A percentile compares a stretch with the other conserved stretches of the same genome.
Conservation (phyloP, 2,329 filamentous ascomycete genomes). For the Biscogniauxia mediterranea region DNA sequence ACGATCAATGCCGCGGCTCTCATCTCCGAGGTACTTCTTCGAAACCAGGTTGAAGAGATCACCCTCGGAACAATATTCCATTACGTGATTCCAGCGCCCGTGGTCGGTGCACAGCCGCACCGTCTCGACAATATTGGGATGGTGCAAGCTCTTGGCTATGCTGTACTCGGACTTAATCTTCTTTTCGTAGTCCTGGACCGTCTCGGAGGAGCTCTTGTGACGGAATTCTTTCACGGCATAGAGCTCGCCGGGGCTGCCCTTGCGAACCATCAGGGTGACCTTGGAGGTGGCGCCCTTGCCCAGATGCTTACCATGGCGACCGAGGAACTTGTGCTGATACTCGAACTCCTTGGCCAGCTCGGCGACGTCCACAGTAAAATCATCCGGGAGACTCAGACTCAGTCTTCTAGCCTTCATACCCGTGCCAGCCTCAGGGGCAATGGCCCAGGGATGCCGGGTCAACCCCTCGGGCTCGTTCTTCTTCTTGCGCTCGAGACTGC, state of each 20-base stretch:
- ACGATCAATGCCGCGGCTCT: slow-evolving; percentile 66
- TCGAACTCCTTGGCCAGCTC: slow-evolving; percentile 70
- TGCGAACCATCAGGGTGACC: slow-evolving; percentile 76
- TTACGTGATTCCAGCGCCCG: slow-evolving; percentile 83
- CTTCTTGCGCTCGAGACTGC: slow-evolving; percentile 32
- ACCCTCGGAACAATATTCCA: slow-evolving; percentile 85
- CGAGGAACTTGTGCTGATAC: slow-evolving; percentile 67
- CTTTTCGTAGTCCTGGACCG: slow-evolving; percentile 72
- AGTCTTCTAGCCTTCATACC: slow-evolving; percentile 77
- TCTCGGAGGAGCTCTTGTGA: slow-evolving; percentile 67
- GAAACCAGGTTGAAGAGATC: slow-evolving; percentile 76
- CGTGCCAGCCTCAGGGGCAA: slow-evolving; percentile 66
- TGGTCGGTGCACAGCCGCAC: slow-evolving; percentile 72
- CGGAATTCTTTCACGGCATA: slow-evolving; percentile 90
- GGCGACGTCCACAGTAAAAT: slow-evolving; percentile 69
- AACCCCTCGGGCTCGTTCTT: slow-evolving; percentile 31
- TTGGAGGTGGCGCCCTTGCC: slow-evolving; percentile 82
- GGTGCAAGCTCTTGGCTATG: slow-evolving; percentile 79
- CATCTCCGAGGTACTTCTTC: slow-evolving; percentile 63
- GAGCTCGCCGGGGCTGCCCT: slow-evolving; percentile 61
- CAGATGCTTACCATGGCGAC: slow-evolving; percentile 70
- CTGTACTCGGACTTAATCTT: slow-evolving; percentile 91
- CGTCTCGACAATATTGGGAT: slow-evolving; percentile 85
- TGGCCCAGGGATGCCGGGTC: slow-evolving; percentile 53
- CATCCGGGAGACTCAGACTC: slow-evolving; percentile 70